Conservation (phyloP, 345 rosid species). For the Camelina hispida region DNA sequence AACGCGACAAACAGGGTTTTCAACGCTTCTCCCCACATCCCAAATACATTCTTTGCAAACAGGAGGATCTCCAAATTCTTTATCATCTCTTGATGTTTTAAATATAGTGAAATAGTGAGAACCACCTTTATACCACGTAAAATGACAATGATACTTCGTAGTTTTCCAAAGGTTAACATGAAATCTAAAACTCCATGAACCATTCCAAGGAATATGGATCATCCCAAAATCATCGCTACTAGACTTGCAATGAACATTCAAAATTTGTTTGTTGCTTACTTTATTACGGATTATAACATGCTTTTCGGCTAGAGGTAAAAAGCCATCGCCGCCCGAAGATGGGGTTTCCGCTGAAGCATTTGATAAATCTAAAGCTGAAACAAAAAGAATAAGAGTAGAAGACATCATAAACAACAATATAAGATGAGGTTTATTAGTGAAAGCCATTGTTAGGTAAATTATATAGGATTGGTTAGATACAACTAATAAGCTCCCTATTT, state of each 20-base stretch:
- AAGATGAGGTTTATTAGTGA: neutral
- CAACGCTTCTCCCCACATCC: neutral
- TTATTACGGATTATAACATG: conserved; percentile 8
- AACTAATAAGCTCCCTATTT: neutral
- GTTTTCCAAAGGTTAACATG: neutral
- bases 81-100: conserved; percentile 23
- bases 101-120: conserved; percentile 21
- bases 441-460: neutral
- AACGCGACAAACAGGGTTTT: neutral
- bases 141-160: conserved; percentile 7
- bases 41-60: conserved; percentile 26
- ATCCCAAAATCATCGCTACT: conserved; percentile 3
- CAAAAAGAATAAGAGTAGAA: neutral
- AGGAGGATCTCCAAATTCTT: neutral
- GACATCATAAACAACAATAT: conserved; percentile 4
- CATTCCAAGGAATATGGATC: neutral
- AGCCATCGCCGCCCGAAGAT: neutral
- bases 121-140: conserved; percentile 11
- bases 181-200: conserved; percentile 15
- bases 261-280: neutral
- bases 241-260: conserved; percentile 32
- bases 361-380: neutral
- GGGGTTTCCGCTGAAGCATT: neutral
- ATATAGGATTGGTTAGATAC: neutral
- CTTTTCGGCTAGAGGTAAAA: conserved; percentile 9